Conservation (phyloP, 257 asterid genomes). For the Solanum etuberosum region DNA sequence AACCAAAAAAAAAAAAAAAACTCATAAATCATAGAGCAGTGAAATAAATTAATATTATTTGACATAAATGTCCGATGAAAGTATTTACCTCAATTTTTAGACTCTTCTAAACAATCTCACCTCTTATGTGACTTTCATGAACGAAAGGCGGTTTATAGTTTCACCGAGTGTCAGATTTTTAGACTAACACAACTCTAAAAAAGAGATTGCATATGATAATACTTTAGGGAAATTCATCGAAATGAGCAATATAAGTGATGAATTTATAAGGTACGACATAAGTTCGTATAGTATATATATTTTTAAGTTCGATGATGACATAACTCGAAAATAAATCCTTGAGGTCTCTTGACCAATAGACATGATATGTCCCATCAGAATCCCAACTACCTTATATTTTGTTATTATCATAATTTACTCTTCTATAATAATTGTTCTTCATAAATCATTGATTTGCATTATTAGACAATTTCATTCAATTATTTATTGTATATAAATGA, state of each 20-base stretch:
- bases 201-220: background rate
- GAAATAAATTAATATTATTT: no score
- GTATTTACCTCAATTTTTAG: no score
- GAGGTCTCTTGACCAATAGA: background rate
- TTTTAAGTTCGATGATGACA: background rate
- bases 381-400: background rate
- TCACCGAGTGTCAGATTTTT: no score
- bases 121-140: no score
- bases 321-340: background rate
- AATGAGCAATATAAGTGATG: background rate
- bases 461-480: background rate
- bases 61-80: no score
- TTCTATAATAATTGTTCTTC: background rate
- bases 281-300: background rate
- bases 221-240: background rate
- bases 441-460: background rate
- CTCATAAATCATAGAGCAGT: background rate
- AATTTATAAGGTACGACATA: background rate
- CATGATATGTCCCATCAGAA: background rate
- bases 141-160: no score
- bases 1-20: no score
- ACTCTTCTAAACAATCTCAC: no score
- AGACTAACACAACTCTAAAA: no score
- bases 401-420: background rate
- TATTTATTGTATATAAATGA: background rate